Evolutionary conservation across 2,329 filamentous ascomycete species (phyloP), one percentile per base, ranked within the genome.

Genomic region (Sordariomycetes sp.): DNA sequence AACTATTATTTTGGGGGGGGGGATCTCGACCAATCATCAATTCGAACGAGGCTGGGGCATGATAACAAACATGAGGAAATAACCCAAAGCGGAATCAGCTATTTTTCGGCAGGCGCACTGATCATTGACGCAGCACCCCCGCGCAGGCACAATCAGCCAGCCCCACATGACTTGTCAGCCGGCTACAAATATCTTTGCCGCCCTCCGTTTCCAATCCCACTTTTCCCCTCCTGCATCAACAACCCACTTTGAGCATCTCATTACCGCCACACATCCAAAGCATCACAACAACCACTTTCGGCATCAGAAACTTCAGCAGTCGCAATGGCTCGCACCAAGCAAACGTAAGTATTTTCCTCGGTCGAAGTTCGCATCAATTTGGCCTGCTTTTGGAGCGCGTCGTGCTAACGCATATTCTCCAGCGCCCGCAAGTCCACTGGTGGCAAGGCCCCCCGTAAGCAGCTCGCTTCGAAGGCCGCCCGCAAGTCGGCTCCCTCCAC

Each of bases 381-480:
- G 20, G 6, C 18, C n/a, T n/a, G 40, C 20, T n/a, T n/a, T n/a
- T n/a, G 22, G n/a, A 8, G 14, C 24, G 20, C 51, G 16, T 61
- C 24, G 56, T 46, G 4, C 34, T 24, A 51, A 52, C 18, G 54
- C 24, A 5, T 48, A 3, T 1, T n/a, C 18, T 28, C 10, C 58
- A 62, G 61, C 69, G 83, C 83, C 69, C 82, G 84, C 72, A 86
- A 96, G 82, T 88, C 85, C 75, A 88, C 85, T 69, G 85, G 85
- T 85, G 85, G 85, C 81, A 88, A 88, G 81, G 85, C 85, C 67
- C 85, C 85, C 63, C 83, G 85, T 78, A 99, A 99, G 90, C 92
- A 97, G 86, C 91, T 97, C 72, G 93, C 93, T 69, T 96, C 92
- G 83, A 97, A 97, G 89, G 94, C 93, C 67, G 93, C 94, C 71